These are phyloP conservation scores for Penicillium desertorum DNA, from an alignment of 495 filamentous ascomycete genomes.

Conservation along the genomic window DNA sequence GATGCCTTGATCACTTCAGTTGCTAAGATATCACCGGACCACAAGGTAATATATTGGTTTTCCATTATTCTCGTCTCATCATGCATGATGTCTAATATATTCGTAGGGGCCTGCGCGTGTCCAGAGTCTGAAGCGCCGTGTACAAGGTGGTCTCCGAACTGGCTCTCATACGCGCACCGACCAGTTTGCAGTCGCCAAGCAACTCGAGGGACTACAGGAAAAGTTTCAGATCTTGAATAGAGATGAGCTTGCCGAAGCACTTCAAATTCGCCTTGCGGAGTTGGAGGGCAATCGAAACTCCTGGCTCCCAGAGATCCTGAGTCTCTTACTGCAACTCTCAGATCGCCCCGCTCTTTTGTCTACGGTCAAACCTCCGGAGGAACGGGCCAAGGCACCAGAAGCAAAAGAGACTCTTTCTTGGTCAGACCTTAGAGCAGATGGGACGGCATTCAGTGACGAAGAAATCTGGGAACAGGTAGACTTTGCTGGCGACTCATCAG, in stretches of 20 bases:
- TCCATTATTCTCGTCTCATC: conserved; percentile 26
- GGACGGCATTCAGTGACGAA: conserved; percentile 65
- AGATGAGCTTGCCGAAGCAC: conserved; percentile 77
- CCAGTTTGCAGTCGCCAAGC: conserved; percentile 78
- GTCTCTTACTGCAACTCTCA: conserved; percentile 77
- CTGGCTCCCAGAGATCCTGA: conserved; percentile 76
- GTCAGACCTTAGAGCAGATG: conserved; percentile 71
- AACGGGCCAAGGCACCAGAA: conserved; percentile 42
- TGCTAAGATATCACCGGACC: conserved; percentile 26
- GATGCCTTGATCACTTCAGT: conserved; percentile 40
- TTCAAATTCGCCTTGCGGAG: conserved; percentile 61
- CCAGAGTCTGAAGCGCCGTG: conserved; percentile 30
- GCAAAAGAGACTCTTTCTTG: conserved; percentile 59
- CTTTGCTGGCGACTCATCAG: conserved; percentile 66
- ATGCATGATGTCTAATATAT: conserved; percentile 35
- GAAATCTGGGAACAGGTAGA: conserved; percentile 78
- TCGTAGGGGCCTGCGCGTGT: conserved; percentile 34
- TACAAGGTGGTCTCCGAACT: conserved; percentile 40
- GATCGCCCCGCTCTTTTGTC: conserved; percentile 74
- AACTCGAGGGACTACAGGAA: conserved; percentile 79
- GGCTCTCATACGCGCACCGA: conserved; percentile 72
- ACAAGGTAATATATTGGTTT: conserved; percentile 26
- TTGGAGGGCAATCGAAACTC: conserved; percentile 52
- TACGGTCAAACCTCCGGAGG: conserved; percentile 59
- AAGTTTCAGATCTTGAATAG: conserved; percentile 78